A percentile compares a stretch with the other conserved stretches of the same genome.
Conservation (phyloP, 208 protist genomes). For the Baffinella frigidus region DNA sequence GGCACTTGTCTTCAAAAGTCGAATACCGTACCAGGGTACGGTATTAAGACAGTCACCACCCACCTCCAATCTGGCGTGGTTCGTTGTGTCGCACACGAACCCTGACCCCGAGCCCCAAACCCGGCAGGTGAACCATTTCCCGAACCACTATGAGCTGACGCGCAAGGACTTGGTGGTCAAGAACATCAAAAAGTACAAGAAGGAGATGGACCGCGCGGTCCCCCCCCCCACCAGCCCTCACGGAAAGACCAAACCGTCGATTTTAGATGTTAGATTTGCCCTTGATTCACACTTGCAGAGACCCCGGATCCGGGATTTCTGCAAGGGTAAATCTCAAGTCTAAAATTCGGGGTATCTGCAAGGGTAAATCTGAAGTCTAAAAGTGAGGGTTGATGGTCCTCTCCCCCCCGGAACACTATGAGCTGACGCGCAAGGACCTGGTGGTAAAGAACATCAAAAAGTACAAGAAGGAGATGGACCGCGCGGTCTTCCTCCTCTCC, state of each 20-base stretch:
- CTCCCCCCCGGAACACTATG: constrained; percentile 86
- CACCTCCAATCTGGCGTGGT: too few species aligned
- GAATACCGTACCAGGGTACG: too few species aligned
- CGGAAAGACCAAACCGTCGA: too few species aligned
- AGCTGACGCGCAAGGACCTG: constrained; percentile 93
- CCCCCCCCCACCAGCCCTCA: too few species aligned
- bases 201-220: constrained; percentile 61
- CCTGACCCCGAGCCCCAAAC: constrained; percentile 59
- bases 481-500: not conserved
- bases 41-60: too few species aligned
- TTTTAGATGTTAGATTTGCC: too few species aligned
- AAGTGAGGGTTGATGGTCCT: constrained; percentile 77
- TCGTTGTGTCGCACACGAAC: not conserved
- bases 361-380: too few species aligned
- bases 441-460: constrained; percentile 94
- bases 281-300: too few species aligned
- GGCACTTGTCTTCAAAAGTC: not conserved
- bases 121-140: constrained; percentile 98
- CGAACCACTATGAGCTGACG: constrained; percentile 94
- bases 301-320: too few species aligned
- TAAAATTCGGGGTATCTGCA: too few species aligned
- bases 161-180: constrained; percentile 95
- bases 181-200: constrained; percentile 83
- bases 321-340: too few species aligned
- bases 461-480: constrained; percentile 62